These are phyloP conservation scores for Durotheca rogersii DNA, from an alignment of 495 filamentous ascomycete species.

Conservation along the genomic window DNA sequence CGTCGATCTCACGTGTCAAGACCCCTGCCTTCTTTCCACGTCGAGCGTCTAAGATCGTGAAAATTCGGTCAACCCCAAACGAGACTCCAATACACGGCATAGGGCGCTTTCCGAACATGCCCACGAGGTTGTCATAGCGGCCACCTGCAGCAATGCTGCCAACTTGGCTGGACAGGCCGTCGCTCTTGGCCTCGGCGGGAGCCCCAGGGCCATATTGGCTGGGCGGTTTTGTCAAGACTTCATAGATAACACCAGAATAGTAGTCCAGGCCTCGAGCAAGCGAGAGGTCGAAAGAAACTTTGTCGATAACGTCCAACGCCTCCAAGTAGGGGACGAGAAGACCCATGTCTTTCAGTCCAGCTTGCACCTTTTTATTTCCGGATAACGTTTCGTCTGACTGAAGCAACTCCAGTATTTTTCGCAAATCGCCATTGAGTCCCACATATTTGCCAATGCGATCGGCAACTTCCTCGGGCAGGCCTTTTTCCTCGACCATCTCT, in stretches of 20 bases:
- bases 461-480: slow-evolving; percentile 61
- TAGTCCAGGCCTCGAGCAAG: slow-evolving; percentile 73
- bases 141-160: slow-evolving; percentile 79
- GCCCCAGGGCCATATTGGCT: too few species aligned
- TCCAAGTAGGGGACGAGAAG: slow-evolving; percentile 71
- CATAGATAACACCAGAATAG: slow-evolving; percentile 82
- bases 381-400: slow-evolving; percentile 54
- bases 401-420: slow-evolving; percentile 61
- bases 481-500: slow-evolving; percentile 80
- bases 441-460: slow-evolving; percentile 74
- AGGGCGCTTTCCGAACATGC: slow-evolving; percentile 73
- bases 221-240: slow-evolving; percentile 74
- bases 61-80: slow-evolving; percentile 82
- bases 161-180: slow-evolving; percentile 45
- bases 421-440: slow-evolving; percentile 56
- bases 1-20: slow-evolving; percentile 63
- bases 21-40: slow-evolving; percentile 45
- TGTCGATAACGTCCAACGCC: slow-evolving; percentile 63
- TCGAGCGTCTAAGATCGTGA: slow-evolving; percentile 72
- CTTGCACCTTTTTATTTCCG: slow-evolving; percentile 60
- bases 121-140: slow-evolving; percentile 76
- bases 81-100: slow-evolving; percentile 82
- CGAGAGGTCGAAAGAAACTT: slow-evolving; percentile 45
- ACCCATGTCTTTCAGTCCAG: slow-evolving; percentile 69
- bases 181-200: slow-evolving; percentile 56